Evolutionary conservation across 2,329 filamentous ascomycete species (phyloP).

Genomic region (Venturia nashicola): DNA sequence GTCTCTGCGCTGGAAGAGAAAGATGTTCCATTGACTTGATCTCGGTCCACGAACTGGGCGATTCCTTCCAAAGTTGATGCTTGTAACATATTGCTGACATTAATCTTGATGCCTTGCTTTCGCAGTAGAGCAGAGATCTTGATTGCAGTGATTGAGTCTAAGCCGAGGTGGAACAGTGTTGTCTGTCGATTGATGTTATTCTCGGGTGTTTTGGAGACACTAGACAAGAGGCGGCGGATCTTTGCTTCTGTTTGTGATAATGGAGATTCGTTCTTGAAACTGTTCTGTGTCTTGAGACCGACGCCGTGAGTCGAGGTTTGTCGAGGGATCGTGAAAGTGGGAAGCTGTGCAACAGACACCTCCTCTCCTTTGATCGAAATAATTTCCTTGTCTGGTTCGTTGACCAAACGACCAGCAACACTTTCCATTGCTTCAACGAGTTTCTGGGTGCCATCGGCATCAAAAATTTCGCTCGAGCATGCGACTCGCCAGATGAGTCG

Average conservation of each 20-base stretch:
- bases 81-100: constrained; percentile 59
- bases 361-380: constrained; percentile 39
- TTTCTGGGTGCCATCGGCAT: constrained; percentile 29
- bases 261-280: neutral
- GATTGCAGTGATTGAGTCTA: constrained; percentile 88
- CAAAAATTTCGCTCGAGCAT: constrained; percentile 46
- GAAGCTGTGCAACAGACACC: constrained; percentile 55
- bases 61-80: constrained; percentile 55
- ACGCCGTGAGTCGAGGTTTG: neutral
- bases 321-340: constrained; percentile 24
- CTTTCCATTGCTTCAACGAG: constrained; percentile 49
- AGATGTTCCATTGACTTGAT: neutral
- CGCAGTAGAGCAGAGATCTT: constrained; percentile 64
- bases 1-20: neutral
- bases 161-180: constrained; percentile 70
- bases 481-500: constrained; percentile 59
- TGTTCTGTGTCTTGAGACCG: neutral
- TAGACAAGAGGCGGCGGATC: constrained; percentile 35
- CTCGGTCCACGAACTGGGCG: constrained; percentile 22
- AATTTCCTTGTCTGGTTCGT: constrained; percentile 34
- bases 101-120: constrained; percentile 47
- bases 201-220: constrained; percentile 48
- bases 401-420: constrained; percentile 45
- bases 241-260: constrained; percentile 18
- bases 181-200: constrained; percentile 46